phyloP scores from a whole-genome alignment of 495 filamentous ascomycete genomes.

The Penicillium samsonianum region DNA sequence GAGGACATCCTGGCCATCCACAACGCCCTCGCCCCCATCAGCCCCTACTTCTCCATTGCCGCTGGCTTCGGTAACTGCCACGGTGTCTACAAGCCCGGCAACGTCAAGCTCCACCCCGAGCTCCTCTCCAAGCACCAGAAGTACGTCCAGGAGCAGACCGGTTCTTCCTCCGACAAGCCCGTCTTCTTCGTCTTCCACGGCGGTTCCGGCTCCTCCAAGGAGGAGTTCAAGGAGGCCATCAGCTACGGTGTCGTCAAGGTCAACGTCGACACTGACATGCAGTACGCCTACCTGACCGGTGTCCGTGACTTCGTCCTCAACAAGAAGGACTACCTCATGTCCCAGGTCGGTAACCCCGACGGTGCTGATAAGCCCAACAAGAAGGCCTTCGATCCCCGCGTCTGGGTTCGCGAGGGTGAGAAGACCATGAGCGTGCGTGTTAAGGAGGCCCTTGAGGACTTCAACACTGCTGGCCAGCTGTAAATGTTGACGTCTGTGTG shows the following conservation, averaged over 20 bases:
- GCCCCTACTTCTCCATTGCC: conserved; percentile 94
- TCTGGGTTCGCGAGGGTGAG: conserved; percentile 87
- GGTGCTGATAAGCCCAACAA: conserved; percentile 98
- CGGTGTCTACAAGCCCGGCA: conserved; percentile 98
- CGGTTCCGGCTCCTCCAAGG: conserved; percentile 84
- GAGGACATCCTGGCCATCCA: conserved; percentile 92
- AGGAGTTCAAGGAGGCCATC: conserved; percentile 87
- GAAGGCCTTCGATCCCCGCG: conserved; percentile 88
- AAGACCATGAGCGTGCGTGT: conserved; percentile 91
- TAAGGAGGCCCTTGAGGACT: conserved; percentile 79
- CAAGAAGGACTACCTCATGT: conserved; percentile 92
- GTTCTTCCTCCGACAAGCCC: conserved; percentile 74
- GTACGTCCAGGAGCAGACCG: conserved; percentile 76
- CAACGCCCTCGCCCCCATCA: conserved; percentile 75
- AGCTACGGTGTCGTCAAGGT: conserved; percentile 96
- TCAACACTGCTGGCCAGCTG: conserved; percentile 84
- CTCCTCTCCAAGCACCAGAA: conserved; percentile 92
- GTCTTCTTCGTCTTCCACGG: conserved; percentile 99
- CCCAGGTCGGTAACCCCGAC: conserved; percentile 90
- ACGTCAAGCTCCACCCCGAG: conserved; percentile 93
- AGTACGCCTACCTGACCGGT: conserved; percentile 78
- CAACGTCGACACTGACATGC: conserved; percentile 75
- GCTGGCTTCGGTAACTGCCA: conserved; percentile 99
- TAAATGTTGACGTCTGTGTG: conserved; percentile 49
- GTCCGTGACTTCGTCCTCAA: conserved; percentile 89